Evolutionary conservation across 2,329 filamentous ascomycete genomes (phyloP).

Genomic region (Lecanicillium sp.): DNA sequence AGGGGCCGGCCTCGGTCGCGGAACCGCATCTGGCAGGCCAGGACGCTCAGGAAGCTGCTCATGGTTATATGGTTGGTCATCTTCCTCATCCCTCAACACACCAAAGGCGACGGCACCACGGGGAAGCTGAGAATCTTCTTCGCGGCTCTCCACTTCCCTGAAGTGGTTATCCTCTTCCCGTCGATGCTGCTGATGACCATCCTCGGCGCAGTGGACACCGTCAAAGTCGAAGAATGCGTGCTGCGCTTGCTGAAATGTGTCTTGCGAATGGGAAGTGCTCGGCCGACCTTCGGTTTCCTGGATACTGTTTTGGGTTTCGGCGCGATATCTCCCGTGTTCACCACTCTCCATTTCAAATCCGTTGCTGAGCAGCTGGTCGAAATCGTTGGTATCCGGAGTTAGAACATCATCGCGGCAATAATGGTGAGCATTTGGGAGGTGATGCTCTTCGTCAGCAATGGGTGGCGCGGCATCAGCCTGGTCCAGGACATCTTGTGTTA

Average conservation of each 20-base stretch:
- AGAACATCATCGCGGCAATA: constrained; percentile 25
- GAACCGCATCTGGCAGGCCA: no score
- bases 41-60: no score
- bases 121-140: constrained; percentile 16
- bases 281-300: constrained; percentile 12
- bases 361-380: constrained; percentile 25
- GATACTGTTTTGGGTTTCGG: no score
- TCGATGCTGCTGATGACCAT: constrained; percentile 15
- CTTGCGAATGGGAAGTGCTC: constrained; percentile 43
- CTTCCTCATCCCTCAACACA: no score
- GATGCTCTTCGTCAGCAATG: constrained; percentile 22
- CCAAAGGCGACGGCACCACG: constrained; percentile 1
- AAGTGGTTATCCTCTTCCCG: background rate
- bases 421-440: constrained; percentile 33
- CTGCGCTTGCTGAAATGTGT: constrained; percentile 58
- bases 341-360: background rate
- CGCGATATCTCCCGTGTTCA: background rate
- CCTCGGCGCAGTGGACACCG: constrained; percentile 63
- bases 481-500: constrained; percentile 45
- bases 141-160: constrained; percentile 11
- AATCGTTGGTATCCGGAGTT: constrained; percentile 23
- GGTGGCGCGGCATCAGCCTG: constrained; percentile 38
- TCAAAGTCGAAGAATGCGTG: constrained; percentile 74
- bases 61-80: no score
- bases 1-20: constrained; percentile 15